Conservation (phyloP, 305 asterid species). For the Rubia occidens region DNA sequence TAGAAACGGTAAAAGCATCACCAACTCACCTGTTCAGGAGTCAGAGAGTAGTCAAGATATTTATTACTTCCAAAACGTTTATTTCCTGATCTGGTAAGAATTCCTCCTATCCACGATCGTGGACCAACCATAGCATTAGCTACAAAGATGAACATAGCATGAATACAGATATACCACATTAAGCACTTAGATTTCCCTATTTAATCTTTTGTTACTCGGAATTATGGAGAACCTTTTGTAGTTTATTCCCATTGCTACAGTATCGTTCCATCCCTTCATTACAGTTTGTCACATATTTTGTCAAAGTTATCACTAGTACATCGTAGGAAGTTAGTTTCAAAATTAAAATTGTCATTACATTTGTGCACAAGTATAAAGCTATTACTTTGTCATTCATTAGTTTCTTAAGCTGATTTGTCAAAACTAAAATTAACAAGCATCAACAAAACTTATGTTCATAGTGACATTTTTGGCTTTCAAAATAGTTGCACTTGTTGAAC, state of each 20-base stretch:
- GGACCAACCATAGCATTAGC: slow-evolving; percentile 99
- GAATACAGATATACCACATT: slow-evolving; percentile 6
- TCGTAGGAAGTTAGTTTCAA: background rate
- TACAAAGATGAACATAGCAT: slow-evolving; percentile 26
- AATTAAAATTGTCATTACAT: background rate
- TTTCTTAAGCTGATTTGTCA: background rate
- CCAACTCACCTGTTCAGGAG: slow-evolving; percentile 60
- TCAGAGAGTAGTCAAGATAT: slow-evolving; percentile 37
- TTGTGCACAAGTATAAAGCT: background rate
- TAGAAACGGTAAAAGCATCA: background rate
- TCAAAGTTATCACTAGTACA: background rate
- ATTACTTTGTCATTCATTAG: background rate
- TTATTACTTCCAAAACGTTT: slow-evolving; percentile 55
- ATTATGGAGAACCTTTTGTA: background rate
- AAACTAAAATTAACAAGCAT: background rate
- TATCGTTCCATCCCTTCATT: background rate
- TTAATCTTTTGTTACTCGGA: background rate
- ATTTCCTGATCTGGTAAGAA: slow-evolving; percentile 54
- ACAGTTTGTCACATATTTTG: background rate
- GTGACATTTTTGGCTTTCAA: background rate
- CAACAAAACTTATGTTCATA: background rate
- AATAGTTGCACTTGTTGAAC: background rate
- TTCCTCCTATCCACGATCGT: slow-evolving; percentile 91
- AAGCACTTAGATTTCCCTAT: background rate
- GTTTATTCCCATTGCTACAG: background rate